Conservation (phyloP, 208 protist genomes). For the Crithidia bombi region DNA sequence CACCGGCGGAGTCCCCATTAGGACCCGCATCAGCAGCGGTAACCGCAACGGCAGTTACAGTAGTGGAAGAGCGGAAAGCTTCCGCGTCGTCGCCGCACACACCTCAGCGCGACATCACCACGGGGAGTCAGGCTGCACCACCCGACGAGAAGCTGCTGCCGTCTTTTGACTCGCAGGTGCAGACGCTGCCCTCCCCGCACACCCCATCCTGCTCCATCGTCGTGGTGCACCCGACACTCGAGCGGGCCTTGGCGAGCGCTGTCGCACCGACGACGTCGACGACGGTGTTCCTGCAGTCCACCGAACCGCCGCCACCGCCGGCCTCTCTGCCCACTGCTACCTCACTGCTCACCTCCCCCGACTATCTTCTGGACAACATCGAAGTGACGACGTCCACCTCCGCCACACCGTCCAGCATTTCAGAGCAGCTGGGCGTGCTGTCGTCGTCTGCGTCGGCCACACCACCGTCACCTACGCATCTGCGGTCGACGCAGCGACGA, state of each 20-base stretch:
- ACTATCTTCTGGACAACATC: constrained; percentile 14
- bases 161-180: constrained; percentile 4
- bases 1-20: not conserved
- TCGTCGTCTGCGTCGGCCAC: constrained; percentile 5
- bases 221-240: constrained; percentile 28
- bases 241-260: not conserved
- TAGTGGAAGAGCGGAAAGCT: not conserved
- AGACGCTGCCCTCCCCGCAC: not conserved
- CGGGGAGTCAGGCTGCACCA: not conserved
- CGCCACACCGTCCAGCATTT: constrained; percentile 1
- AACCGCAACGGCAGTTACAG: not conserved
- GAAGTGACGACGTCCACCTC: constrained; percentile 6
- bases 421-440: not conserved
- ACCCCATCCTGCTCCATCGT: constrained; percentile 23
- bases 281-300: not conserved
- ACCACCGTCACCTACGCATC: constrained; percentile 3
- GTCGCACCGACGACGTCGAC: too few relatives aligned
- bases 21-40: not conserved
- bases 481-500: not conserved
- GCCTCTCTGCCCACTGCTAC: not conserved
- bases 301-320: not conserved
- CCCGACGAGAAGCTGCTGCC: constrained; percentile 2
- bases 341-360: constrained; percentile 4
- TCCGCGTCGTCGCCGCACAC: not conserved
- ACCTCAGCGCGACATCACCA: not conserved